These are phyloP conservation scores for Cornus florida DNA, from an alignment of 148 eudicot species.

Conservation along the genomic window DNA sequence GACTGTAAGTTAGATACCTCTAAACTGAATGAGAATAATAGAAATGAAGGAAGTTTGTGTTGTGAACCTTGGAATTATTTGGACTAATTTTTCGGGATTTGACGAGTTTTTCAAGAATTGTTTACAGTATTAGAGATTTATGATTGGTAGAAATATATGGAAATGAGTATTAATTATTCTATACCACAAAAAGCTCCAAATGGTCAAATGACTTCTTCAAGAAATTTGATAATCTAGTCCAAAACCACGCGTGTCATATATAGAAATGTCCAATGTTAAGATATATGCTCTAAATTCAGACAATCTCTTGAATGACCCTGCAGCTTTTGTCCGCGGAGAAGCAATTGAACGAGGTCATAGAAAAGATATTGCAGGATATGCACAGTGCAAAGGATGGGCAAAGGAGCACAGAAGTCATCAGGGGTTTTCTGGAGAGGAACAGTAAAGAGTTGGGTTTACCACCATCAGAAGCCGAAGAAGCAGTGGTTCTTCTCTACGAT, in stretches of 20 bases:
- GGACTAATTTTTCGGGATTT: background rate
- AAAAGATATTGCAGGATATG: slow-evolving; percentile 38
- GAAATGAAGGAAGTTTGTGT: background rate
- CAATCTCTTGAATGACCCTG: background rate
- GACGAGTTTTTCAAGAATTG: too few species aligned
- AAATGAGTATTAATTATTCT: too few species aligned
- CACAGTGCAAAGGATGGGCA: slow-evolving; percentile 14
- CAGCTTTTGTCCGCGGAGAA: slow-evolving; percentile 50
- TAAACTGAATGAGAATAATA: background rate
- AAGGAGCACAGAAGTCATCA: slow-evolving; percentile 26
- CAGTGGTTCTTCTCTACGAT: slow-evolving; percentile 45
- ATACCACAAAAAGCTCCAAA: background rate
- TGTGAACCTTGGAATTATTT: background rate
- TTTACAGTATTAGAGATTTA: background rate
- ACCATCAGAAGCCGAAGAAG: slow-evolving; percentile 40
- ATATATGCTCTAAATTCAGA: background rate
- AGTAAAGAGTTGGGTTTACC: slow-evolving; percentile 51
- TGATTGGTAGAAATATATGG: too few species aligned
- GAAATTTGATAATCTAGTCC: background rate
- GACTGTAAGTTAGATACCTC: background rate
- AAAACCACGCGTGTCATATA: too few species aligned
- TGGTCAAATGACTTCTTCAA: background rate
- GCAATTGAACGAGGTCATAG: slow-evolving; percentile 29
- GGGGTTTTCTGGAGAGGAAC: slow-evolving; percentile 44
- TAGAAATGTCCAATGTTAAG: background rate